Conservation (phyloP, 306 rosid genomes). For the Vigna angularis region DNA sequence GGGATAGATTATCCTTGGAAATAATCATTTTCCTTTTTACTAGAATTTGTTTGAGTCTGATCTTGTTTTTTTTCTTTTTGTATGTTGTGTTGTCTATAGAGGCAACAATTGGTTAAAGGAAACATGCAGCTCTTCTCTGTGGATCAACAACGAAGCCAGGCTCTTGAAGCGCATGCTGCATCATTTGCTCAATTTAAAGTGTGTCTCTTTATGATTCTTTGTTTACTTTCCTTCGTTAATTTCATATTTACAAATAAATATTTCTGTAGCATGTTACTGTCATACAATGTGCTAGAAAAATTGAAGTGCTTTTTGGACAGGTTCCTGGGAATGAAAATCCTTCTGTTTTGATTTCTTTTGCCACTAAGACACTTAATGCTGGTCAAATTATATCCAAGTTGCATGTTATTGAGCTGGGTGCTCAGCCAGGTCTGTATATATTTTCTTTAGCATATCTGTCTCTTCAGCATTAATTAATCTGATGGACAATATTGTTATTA, state of each 20-base stretch:
- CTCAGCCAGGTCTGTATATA: slow-evolving; percentile 85
- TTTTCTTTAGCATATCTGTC: slow-evolving; percentile 20
- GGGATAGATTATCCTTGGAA: slow-evolving; percentile 21
- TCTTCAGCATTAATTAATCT: slow-evolving; percentile 31
- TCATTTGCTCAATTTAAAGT: slow-evolving; percentile 95
- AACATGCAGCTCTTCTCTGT: slow-evolving; percentile 97
- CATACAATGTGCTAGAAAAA: slow-evolving; percentile 18
- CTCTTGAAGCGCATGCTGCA: slow-evolving; percentile 99
- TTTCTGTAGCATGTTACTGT: slow-evolving; percentile 21
- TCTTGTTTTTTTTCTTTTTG: slow-evolving; percentile 37
- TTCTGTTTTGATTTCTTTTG: slow-evolving; percentile 88
- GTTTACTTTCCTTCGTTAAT: slow-evolving; percentile 16
- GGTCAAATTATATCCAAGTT: slow-evolving; percentile 93
- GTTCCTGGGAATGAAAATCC: slow-evolving; percentile 94
- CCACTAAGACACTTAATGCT: slow-evolving; percentile 90
- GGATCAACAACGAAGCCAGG: slow-evolving; percentile 99
- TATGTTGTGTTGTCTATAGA: slow-evolving; percentile 51
- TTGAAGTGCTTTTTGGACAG: slow-evolving; percentile 53
- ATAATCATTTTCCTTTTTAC: slow-evolving; percentile 30
- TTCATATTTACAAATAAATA: slow-evolving; percentile 32
- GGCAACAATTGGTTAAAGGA: slow-evolving; percentile 98
- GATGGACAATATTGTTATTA: not conserved
- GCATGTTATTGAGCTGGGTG: slow-evolving; percentile 97
- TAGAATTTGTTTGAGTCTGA: slow-evolving; percentile 18
- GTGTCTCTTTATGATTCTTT: slow-evolving; percentile 31